Evolutionary conservation across 2,329 filamentous ascomycete genomes (phyloP).

Genomic region (Didymella segeticola): DNA sequence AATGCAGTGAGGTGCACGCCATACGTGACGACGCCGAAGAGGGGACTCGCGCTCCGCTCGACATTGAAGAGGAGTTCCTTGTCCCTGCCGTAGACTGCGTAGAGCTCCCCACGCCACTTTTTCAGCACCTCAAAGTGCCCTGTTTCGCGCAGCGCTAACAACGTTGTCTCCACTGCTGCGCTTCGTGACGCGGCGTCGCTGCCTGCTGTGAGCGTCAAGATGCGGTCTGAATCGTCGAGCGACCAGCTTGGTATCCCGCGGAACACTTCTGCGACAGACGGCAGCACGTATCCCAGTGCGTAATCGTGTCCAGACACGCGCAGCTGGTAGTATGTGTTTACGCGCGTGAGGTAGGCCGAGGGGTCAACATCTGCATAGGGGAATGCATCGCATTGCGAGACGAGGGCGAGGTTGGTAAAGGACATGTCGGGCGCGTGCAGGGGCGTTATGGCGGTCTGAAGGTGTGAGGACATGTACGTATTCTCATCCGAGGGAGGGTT

Average conservation of each 20-base stretch:
- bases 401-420: slow-evolving; percentile 61
- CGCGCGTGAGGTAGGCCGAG: slow-evolving; percentile 60
- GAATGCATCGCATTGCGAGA: slow-evolving; percentile 73
- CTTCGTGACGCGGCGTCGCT: slow-evolving; percentile 69
- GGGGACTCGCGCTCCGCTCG: slow-evolving; percentile 51
- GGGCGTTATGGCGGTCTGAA: background rate
- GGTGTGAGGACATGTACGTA: slow-evolving; percentile 1
- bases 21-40: slow-evolving; percentile 54
- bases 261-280: slow-evolving; percentile 66
- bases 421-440: slow-evolving; percentile 29
- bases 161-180: slow-evolving; percentile 62
- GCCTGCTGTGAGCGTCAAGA: slow-evolving; percentile 68
- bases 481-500: background rate
- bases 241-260: slow-evolving; percentile 65
- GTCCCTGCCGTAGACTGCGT: slow-evolving; percentile 50
- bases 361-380: slow-evolving; percentile 73
- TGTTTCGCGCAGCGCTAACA: slow-evolving; percentile 72
- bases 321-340: slow-evolving; percentile 66
- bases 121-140: slow-evolving; percentile 74
- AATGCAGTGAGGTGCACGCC: slow-evolving; percentile 54
- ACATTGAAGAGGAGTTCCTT: slow-evolving; percentile 52
- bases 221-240: slow-evolving; percentile 66
- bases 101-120: slow-evolving; percentile 53
- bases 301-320: slow-evolving; percentile 71
- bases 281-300: slow-evolving; percentile 65